Base-by-base conservation (phyloP, 1,139 yeast species). In the Pichia sp. region DNA sequence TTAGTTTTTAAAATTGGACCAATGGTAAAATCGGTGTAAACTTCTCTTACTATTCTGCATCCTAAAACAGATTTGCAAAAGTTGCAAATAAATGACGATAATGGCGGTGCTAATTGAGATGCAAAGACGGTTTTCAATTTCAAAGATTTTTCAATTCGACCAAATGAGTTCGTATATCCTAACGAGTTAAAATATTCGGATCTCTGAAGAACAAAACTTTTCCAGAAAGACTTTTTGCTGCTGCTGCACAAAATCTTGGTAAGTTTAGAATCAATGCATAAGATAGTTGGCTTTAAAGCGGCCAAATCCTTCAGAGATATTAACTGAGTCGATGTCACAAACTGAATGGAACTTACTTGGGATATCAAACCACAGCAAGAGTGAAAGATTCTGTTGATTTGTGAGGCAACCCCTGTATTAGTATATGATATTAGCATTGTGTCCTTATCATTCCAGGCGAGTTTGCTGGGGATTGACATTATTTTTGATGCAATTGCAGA, bases 1-100 rank as follows among this genome's bases (percentile, higher is more conserved):
- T 82, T 85, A 1, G 81, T 76, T 37, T 71, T 66, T 7, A 81
- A 54, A 0, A 83, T 52, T 0, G 88, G 80, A 0, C 90, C 90
- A 43, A 77, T 57, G 1, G 77, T 61, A 28, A 73, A 70, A 35
- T 60, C 61, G 40, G 69, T 62, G 33, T 73, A 72, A 26, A 71
- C 64, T 55, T 84, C 92, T 26, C 66, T 61, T 0, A 83, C 66
- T 0, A 80, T 64, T 48, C 86, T 66, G 2, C 77, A 55, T 2
- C 77, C 75, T 9, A 73, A 59, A 2, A 67, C 42, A 0, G 81
- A 67, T 47, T 82, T 69, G 16, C 77, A 50, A 3, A 58, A 51
- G 46, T 77, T 80, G 43, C 73, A 55, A 16, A 55, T 49, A 26
- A 65, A 58, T 2, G 55, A 44, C 8, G 69, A 62, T 3, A 48